Conservation (phyloP, 768 basidiomycete genomes). For the Mycena haematopus region DNA sequence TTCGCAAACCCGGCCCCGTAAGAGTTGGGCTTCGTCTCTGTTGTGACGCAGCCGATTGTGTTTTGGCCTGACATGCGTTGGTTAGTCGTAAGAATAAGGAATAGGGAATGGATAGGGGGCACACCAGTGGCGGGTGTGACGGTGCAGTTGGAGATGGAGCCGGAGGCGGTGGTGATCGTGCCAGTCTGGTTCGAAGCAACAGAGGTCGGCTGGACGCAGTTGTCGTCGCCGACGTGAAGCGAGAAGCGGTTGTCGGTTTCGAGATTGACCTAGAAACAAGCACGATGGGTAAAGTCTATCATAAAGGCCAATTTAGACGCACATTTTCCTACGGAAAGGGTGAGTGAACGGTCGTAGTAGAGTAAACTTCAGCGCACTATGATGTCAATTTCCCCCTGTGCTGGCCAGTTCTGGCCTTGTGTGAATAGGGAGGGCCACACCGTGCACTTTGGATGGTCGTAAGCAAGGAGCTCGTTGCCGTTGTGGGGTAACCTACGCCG, state of each 20-base stretch:
- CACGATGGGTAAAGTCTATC: not conserved
- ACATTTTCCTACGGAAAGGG: slow-evolving; percentile 15
- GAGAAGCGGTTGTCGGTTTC: slow-evolving; percentile 60
- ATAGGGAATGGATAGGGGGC: too few relatives aligned
- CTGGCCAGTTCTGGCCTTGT: slow-evolving; percentile 42
- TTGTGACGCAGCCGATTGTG: slow-evolving; percentile 38
- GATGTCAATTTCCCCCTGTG: slow-evolving; percentile 63
- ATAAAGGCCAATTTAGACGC: not conserved
- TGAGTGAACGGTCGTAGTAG: not conserved
- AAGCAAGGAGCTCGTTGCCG: not conserved
- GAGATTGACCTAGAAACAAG: slow-evolving; percentile 18
- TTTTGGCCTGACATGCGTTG: slow-evolving; percentile 16
- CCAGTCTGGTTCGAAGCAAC: slow-evolving; percentile 35
- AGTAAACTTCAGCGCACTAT: slow-evolving; percentile 44
- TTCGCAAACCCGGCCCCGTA: slow-evolving; percentile 31
- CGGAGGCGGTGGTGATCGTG: slow-evolving; percentile 27
- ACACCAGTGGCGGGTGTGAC: slow-evolving; percentile 23
- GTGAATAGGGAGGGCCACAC: slow-evolving; percentile 27
- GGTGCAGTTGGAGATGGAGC: slow-evolving; percentile 29
- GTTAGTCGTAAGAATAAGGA: not conserved
- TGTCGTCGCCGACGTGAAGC: slow-evolving; percentile 51
- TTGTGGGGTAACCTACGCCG: slow-evolving; percentile 20
- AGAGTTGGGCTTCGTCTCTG: slow-evolving; percentile 39
- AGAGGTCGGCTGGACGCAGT: slow-evolving; percentile 42
- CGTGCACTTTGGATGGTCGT: slow-evolving; percentile 11